These are phyloP conservation scores for Pelargonium australe DNA, from an alignment of 441 rosid species.

Conservation along the genomic window DNA sequence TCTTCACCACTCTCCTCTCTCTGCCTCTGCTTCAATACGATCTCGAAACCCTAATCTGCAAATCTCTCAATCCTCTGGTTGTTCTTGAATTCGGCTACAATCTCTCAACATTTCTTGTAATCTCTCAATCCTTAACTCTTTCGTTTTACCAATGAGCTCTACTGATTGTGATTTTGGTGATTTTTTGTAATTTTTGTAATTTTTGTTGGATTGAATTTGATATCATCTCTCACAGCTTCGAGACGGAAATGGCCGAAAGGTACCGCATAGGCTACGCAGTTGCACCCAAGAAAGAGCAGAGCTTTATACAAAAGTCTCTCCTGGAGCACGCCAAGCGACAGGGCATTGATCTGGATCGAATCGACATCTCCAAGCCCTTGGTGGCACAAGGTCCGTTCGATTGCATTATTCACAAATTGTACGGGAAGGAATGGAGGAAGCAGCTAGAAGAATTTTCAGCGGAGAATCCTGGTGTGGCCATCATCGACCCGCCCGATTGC, in stretches of 20 bases:
- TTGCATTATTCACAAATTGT: constrained; percentile 64
- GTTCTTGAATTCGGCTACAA: not conserved
- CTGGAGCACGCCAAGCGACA: constrained; percentile 35
- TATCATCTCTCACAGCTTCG: not conserved
- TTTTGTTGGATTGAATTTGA: not conserved
- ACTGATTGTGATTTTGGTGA: not conserved
- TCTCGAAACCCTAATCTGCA: not conserved
- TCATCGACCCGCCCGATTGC: constrained; percentile 45
- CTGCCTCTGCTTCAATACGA: not conserved
- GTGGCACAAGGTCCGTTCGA: constrained; percentile 62
- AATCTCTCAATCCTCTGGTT: not conserved
- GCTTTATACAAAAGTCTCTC: constrained; percentile 54
- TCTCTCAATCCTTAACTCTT: not conserved
- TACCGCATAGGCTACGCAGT: constrained; percentile 54
- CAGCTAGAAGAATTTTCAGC: constrained; percentile 31
- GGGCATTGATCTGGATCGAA: constrained; percentile 38
- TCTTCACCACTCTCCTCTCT: too few relatives aligned
- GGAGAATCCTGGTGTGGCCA: constrained; percentile 38
- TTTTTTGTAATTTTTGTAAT: too few relatives aligned
- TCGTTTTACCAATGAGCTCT: not conserved
- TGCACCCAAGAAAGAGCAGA: constrained; percentile 44
- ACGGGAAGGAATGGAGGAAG: constrained; percentile 44
- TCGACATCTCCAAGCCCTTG: constrained; percentile 46
- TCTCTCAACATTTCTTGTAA: not conserved
- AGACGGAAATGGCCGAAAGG: not conserved